Base-by-base conservation (phyloP, 2,329 filamentous ascomycete species). In the Curvularia spicifera region DNA sequence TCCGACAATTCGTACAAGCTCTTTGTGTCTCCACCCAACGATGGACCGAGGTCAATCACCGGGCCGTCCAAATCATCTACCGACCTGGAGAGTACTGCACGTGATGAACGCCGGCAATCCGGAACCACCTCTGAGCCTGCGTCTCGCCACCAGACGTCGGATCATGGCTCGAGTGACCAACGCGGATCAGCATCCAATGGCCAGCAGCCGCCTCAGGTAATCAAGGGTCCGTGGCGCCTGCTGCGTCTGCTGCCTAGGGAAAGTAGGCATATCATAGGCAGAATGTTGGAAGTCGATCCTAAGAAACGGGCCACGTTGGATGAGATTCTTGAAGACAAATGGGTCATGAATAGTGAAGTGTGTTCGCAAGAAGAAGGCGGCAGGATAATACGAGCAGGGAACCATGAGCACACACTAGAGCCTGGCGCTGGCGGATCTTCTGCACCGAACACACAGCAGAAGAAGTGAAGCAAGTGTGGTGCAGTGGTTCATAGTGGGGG, bases 1-100 rank as follows among this genome's bases (percentile, higher is more conserved):
- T 91, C 91, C 3, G 95, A 99, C 76, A 98, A 96, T 76, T 97
- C 93, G 0, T 99, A 91, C 79, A 93, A 94, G 71, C 85, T 99
- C 1, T 99, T 99, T 74, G 89, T 94, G 13, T 87, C 95, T 1
- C 85, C 91, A 7, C 93, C 94, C 1, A 91, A 93, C 3, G 74
- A 76, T 51, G 75, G 73, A 5, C 73, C 71, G 7, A 71, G 56
- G 48, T 69, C 71, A 5, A 75, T 74, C 42, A 72, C 69, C 15
- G 65, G 71, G 15, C 62, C 67, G 2, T 74, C 74, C 0, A 74
- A 74, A 54, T 76, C 74, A 33, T 51, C 70, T 22, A 51, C 66
- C 5, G 72, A 78, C 22, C 65, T 77, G 1, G 78, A 79, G 5
- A 75, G 80, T 13, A 73, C 79, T 3, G 67, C 60, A 35, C 60